A percentile compares a stretch with the other conserved stretches of the same genome.
phyloP scores from a whole-genome alignment of 371 early-diverging fungal genomes.

The Chytridium lagenaria region DNA sequence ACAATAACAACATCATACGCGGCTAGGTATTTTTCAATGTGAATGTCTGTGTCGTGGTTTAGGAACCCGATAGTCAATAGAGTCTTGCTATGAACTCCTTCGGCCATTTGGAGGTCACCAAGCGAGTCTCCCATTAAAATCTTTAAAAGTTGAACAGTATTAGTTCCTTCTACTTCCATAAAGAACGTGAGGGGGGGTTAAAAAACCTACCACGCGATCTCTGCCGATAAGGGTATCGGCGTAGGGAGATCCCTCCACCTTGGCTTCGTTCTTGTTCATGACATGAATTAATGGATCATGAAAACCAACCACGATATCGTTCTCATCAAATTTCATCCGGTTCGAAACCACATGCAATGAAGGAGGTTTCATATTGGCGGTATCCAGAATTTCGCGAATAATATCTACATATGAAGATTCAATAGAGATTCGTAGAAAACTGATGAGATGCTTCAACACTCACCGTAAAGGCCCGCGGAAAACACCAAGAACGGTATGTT shows the following conservation, averaged over 20 bases:
- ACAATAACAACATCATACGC: slow-evolving; percentile 76
- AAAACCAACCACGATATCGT: slow-evolving; percentile 60
- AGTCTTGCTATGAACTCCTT: slow-evolving; percentile 62
- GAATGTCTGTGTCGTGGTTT: slow-evolving; percentile 66
- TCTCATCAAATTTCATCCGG: slow-evolving; percentile 69
- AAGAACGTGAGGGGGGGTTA: neutral
- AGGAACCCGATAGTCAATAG: slow-evolving; percentile 74
- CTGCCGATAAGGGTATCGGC: slow-evolving; percentile 22
- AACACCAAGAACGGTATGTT: slow-evolving; percentile 73
- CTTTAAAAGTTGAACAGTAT: slow-evolving; percentile 21
- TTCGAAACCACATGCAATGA: slow-evolving; percentile 80
- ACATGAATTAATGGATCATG: slow-evolving; percentile 74
- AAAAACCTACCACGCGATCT: slow-evolving; percentile 18
- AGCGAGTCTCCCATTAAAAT: slow-evolving; percentile 77
- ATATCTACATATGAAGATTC: slow-evolving; percentile 53
- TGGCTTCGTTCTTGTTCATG: slow-evolving; percentile 77
- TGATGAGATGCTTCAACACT: neutral
- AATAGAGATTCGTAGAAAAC: slow-evolving; percentile 9
- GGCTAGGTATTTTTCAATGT: slow-evolving; percentile 58
- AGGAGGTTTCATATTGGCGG: slow-evolving; percentile 47
- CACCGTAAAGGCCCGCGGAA: slow-evolving; percentile 73
- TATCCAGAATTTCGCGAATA: slow-evolving; percentile 63
- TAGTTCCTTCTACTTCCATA: neutral
- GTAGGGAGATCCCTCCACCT: slow-evolving; percentile 37
- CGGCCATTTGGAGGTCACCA: slow-evolving; percentile 77